phyloP scores from a whole-genome alignment of 805 yeast genomes.

The Ogataea neopini region DNA sequence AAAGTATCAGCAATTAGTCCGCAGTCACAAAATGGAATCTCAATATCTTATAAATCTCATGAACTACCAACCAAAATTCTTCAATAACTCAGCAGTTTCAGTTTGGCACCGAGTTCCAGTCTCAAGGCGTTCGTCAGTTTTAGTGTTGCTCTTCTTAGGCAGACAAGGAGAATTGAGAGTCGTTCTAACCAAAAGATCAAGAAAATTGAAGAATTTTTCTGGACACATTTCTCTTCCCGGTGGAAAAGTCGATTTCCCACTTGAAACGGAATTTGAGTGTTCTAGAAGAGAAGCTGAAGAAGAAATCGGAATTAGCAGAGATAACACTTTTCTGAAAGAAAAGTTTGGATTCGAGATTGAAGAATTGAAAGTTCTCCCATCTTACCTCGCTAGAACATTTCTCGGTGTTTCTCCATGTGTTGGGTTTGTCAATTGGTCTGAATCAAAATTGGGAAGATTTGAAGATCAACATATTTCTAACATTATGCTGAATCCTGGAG shows the following conservation, averaged over 20 bases:
- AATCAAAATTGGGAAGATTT: constrained; percentile 27
- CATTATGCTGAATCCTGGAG: constrained; percentile 70
- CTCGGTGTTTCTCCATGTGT: constrained; percentile 82
- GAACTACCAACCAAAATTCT: constrained; percentile 36
- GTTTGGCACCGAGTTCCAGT: constrained; percentile 70
- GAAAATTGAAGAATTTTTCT: constrained; percentile 68
- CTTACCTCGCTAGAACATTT: constrained; percentile 79
- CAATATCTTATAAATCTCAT: constrained; percentile 37
- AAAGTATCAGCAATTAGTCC: constrained; percentile 16
- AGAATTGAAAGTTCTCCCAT: constrained; percentile 64
- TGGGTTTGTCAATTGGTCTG: constrained; percentile 54
- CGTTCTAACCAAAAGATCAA: constrained; percentile 74
- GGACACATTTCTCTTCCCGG: constrained; percentile 95
- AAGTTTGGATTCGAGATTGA: constrained; percentile 60
- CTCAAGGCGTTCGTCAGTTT: constrained; percentile 74
- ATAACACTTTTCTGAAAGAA: constrained; percentile 43
- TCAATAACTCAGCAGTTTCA: constrained; percentile 36
- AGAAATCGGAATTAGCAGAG: constrained; percentile 72
- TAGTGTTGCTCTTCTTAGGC: constrained; percentile 73
- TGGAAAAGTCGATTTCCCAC: constrained; percentile 76
- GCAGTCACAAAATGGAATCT: constrained; percentile 36
- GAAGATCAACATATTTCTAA: constrained; percentile 34
- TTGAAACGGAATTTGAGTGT: constrained; percentile 67
- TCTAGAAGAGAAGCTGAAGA: constrained; percentile 85
- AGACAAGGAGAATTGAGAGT: constrained; percentile 74